Conservation (phyloP, 345 rosid genomes). For the Dovyalis caffra region DNA sequence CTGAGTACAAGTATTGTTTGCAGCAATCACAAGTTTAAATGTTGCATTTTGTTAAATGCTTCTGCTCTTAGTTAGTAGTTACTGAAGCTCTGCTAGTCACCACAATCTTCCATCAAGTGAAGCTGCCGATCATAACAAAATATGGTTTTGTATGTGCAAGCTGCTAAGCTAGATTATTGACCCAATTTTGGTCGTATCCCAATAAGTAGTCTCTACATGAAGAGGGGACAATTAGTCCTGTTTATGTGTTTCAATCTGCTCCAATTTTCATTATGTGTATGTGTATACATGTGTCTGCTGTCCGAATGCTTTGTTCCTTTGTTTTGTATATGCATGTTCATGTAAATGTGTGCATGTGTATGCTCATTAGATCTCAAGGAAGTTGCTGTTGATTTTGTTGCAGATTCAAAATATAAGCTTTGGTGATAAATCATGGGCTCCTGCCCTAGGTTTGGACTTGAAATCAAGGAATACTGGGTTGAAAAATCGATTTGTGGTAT, state of each 20-base stretch:
- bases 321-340: too few relatives aligned
- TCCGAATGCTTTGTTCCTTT: too few relatives aligned
- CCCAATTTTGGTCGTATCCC: background rate
- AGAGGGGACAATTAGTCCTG: too few relatives aligned
- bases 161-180: background rate
- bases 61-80: background rate
- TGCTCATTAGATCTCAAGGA: conserved; percentile 10
- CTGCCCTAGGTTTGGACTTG: conserved; percentile 41
- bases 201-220: too few relatives aligned
- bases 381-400: conserved; percentile 24
- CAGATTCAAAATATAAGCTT: conserved; percentile 62
- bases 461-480: conserved; percentile 37
- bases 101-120: background rate
- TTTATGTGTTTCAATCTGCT: too few relatives aligned
- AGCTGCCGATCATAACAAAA: background rate
- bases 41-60: background rate
- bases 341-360: background rate
- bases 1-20: too few relatives aligned
- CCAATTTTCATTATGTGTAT: too few relatives aligned
- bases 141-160: background rate
- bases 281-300: too few relatives aligned
- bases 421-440: conserved; percentile 50
- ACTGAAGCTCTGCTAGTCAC: background rate
- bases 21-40: background rate
- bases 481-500: conserved; percentile 34